phyloP scores from a whole-genome alignment of 768 basidiomycete genomes.

The Exidia glandulosa region DNA sequence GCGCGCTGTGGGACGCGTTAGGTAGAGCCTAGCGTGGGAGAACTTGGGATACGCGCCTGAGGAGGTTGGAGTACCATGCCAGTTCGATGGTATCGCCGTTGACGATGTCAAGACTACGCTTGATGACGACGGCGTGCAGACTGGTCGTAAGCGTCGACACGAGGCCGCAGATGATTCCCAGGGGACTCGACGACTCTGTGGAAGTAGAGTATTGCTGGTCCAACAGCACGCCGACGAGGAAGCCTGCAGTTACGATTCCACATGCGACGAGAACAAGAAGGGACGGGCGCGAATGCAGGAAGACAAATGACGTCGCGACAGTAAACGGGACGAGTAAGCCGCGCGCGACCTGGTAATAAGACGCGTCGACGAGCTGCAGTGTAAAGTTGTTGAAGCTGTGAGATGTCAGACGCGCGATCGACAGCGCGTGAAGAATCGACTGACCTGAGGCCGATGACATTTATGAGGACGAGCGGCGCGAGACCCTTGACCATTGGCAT shows the following conservation, averaged over 20 bases:
- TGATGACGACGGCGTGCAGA: slow-evolving; percentile 88
- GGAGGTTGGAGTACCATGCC: slow-evolving; percentile 85
- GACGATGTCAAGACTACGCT: slow-evolving; percentile 69
- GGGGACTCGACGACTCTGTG: slow-evolving; percentile 8
- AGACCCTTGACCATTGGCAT: slow-evolving; percentile 58
- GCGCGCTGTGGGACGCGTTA: slow-evolving; percentile 31
- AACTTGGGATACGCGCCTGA: slow-evolving; percentile 16
- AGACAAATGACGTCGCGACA: slow-evolving; percentile 70
- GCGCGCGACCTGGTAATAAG: slow-evolving; percentile 92
- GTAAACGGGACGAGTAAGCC: slow-evolving; percentile 92
- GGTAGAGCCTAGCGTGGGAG: background rate
- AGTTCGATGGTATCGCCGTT: slow-evolving; percentile 75
- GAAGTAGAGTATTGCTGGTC: slow-evolving; percentile 34
- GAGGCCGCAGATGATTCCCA: slow-evolving; percentile 75
- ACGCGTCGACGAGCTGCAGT: slow-evolving; percentile 88
- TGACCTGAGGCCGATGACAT: slow-evolving; percentile 75
- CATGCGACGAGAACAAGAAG: slow-evolving; percentile 65
- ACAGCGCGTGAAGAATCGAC: slow-evolving; percentile 7
- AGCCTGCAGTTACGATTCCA: slow-evolving; percentile 77
- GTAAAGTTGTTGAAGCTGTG: slow-evolving; percentile 79
- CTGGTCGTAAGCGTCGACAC: slow-evolving; percentile 80
- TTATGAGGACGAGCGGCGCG: slow-evolving; percentile 61
- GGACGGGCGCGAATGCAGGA: slow-evolving; percentile 70
- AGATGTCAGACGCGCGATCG: background rate
- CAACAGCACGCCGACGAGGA: slow-evolving; percentile 80